phyloP scores from a whole-genome alignment of 257 asterid species.

The Eustoma russellianum region DNA sequence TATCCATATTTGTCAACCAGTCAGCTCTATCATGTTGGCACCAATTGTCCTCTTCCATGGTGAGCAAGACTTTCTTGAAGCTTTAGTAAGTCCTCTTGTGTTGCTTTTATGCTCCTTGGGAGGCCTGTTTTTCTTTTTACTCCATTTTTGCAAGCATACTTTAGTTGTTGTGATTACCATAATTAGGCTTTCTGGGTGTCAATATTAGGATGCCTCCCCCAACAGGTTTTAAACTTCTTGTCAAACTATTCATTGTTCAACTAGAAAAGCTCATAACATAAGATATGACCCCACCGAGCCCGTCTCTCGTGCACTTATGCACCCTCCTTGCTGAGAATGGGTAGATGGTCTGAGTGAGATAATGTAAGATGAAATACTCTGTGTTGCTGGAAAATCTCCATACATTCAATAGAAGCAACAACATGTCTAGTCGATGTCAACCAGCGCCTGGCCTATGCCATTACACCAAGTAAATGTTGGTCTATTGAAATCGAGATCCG shows the following conservation, averaged over 20 bases:
- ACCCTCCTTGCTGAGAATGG: not conserved
- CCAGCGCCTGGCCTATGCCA: not conserved
- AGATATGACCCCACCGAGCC: not conserved
- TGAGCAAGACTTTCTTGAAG: not conserved
- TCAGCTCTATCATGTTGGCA: not conserved
- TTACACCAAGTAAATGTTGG: not conserved
- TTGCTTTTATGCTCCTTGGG: not conserved
- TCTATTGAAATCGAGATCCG: not conserved
- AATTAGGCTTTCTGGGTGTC: not conserved
- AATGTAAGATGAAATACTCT: not conserved
- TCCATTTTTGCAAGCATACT: too few species aligned
- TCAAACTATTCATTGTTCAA: not conserved
- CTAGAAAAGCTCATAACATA: not conserved
- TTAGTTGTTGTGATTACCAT: not conserved
- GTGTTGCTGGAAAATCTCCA: not conserved
- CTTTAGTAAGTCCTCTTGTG: not conserved
- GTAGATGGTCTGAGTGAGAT: not conserved
- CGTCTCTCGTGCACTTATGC: too few species aligned
- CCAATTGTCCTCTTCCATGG: not conserved
- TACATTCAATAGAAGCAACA: not conserved
- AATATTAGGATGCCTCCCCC: not conserved
- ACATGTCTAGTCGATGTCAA: not conserved
- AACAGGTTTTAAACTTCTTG: too few species aligned
- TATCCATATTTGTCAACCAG: not conserved
- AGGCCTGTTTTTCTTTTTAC: not conserved